Evolutionary conservation across 2,329 filamentous ascomycete species (phyloP), one percentile per base, ranked within the genome.

Genomic region (Aspergillus pseudoviridinutans): DNA sequence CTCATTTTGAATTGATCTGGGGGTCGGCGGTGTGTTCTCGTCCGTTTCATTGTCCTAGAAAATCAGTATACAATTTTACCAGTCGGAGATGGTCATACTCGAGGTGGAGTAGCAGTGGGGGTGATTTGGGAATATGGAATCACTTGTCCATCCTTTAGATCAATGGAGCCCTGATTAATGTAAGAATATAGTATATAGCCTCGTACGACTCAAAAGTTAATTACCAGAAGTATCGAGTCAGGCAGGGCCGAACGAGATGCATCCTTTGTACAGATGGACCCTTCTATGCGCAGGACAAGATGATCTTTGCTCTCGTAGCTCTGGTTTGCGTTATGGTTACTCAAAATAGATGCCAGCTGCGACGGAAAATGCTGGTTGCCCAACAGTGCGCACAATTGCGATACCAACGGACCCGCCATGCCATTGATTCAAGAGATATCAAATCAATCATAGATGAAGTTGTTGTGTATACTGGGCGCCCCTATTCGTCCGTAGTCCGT

Each of bases 221-320:
- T 17, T 17, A 38, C 59, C 22, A 61, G 12, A n/a, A 47, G 35
- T 4, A 38, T 7, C 3, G 32, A 3, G 32, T 17, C 32, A 38
- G 32, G 28, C 9, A 9, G 32, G 17, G 14, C 2, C 6, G 32
- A 38, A 38, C 5, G 14, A 17, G 32, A 17, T 28, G 27, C 53
- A 27, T n/a, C 22, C n/a, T 17, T 25, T 9, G 51, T 22, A 8
- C 38, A 54, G 3, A 61, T 20, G 1, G 56, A 54, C 5, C 54
- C 61, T 25, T 61, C 59, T n/a, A 63, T 53, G 4, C 32, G 55
- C 12, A 63, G 49, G 20, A 51, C 53, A 17, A 61, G 50, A 55
- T 29, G 20, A 6, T 12, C n/a, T 17, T 35, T 35, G 22, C 27
- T 29, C n/a, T 22, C 10, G 14, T 49, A 42, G n/a, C 32, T 25